Evolutionary conservation across 768 basidiomycete species (phyloP).

Genomic region (Ramaria sp.): DNA sequence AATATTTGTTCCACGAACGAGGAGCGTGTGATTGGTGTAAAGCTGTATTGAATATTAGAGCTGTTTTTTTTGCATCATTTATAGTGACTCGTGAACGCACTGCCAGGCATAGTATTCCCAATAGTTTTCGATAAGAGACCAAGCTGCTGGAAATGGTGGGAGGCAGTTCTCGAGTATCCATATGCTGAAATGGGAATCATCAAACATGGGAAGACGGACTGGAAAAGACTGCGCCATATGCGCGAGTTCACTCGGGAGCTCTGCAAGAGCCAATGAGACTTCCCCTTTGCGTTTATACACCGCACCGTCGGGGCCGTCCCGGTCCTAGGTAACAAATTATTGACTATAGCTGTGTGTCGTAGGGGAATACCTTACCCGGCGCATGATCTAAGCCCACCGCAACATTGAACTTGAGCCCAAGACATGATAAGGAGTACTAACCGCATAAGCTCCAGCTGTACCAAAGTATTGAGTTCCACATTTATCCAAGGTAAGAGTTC

Average conservation of each 20-base stretch:
- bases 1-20: conserved; percentile 4
- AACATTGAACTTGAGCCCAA: not conserved
- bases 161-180: conserved; percentile 9
- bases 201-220: not conserved
- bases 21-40: conserved; percentile 5
- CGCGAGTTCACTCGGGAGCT: conserved; percentile 1
- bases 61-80: not conserved
- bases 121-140: conserved; percentile 6
- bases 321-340: not conserved
- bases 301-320: not conserved
- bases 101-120: conserved; percentile 9
- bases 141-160: conserved; percentile 3
- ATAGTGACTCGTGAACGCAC: not conserved
- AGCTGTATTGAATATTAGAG: not conserved
- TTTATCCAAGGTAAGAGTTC: conserved; percentile 28
- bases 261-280: not conserved
- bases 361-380: not conserved
- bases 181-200: not conserved
- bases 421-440: not conserved
- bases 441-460: not conserved
- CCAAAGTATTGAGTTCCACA: conserved; percentile 6
- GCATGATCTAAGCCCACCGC: not conserved
- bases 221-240: conserved; percentile 6
- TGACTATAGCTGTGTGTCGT: not conserved
- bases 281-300: not conserved